A percentile compares a stretch with the other conserved stretches of the same genome.
phyloP scores from a whole-genome alignment of 345 rosid species.

The Euclidium syriacum region DNA sequence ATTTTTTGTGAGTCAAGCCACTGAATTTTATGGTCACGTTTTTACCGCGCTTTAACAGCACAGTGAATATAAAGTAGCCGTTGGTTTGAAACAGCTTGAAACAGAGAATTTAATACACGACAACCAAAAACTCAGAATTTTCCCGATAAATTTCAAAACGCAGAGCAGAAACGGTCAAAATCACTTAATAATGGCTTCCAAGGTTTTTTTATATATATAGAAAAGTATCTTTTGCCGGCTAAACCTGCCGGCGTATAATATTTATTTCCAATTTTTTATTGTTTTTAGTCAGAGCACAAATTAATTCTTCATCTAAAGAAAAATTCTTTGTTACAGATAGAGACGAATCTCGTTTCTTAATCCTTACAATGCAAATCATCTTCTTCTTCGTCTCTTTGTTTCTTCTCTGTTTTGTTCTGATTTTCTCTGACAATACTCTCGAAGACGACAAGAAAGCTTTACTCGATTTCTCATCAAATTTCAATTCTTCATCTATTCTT shows the following conservation, averaged over 20 bases:
- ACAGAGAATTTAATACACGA: background rate
- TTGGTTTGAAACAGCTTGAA: conserved; percentile 4
- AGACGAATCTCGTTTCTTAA: conserved; percentile 22
- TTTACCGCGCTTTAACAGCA: conserved; percentile 23
- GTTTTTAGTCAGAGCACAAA: background rate
- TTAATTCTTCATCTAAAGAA: background rate
- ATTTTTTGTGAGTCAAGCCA: background rate
- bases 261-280: background rate
- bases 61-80: conserved; percentile 9
- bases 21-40: background rate
- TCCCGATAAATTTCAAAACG: background rate
- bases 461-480: conserved; percentile 48
- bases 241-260: conserved; percentile 22
- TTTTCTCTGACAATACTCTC: conserved; percentile 38
- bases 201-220: conserved; percentile 7
- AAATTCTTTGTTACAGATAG: conserved; percentile 7
- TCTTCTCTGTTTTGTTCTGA: conserved; percentile 35
- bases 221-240: conserved; percentile 17
- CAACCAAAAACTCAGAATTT: background rate
- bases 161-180: conserved; percentile 19
- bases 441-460: conserved; percentile 73
- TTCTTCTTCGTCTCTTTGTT: conserved; percentile 27
- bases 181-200: conserved; percentile 9
- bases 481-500: conserved; percentile 40
- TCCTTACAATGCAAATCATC: conserved; percentile 24